phyloP scores from a whole-genome alignment of 2,329 filamentous ascomycete species.

The Botrytis galanthina region DNA sequence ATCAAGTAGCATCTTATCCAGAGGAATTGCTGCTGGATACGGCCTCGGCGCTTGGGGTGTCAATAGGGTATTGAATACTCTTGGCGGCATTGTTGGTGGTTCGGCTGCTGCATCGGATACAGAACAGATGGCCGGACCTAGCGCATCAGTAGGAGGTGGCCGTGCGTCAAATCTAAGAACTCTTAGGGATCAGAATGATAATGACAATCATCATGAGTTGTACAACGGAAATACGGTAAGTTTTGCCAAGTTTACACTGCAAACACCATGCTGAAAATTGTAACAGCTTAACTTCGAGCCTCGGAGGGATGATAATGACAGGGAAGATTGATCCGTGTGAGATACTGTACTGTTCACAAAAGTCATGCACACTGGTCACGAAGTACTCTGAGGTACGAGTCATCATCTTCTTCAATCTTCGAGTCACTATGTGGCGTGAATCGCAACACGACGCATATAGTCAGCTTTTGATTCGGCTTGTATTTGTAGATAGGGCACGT shows the following conservation, averaged over 20 bases:
- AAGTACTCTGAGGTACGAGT: not conserved
- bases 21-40: slow-evolving; percentile 41
- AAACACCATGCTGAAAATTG: slow-evolving; percentile 8
- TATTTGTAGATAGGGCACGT: not conserved
- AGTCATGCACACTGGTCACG: not conserved
- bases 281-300: slow-evolving; percentile 37
- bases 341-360: not conserved
- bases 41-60: slow-evolving; percentile 44
- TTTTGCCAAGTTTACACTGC: not conserved
- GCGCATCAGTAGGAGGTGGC: slow-evolving; percentile 29
- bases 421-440: not conserved
- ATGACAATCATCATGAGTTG: slow-evolving; percentile 63
- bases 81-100: slow-evolving; percentile 42
- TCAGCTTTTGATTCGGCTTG: not conserved
- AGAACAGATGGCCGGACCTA: not conserved
- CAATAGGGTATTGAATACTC: slow-evolving; percentile 42
- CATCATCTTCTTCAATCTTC: not conserved
- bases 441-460: not conserved
- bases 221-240: slow-evolving; percentile 89
- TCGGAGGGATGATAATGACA: slow-evolving; percentile 33
- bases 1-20: slow-evolving; percentile 36
- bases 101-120: slow-evolving; percentile 21
- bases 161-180: slow-evolving; percentile 48
- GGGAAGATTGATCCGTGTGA: slow-evolving; percentile 23
- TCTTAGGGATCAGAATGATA: slow-evolving; percentile 53